A percentile compares a stretch with the other conserved stretches of the same genome.
These are phyloP conservation scores for Colletotrichum cuscutae DNA, from an alignment of 2,329 filamentous ascomycete species.

Conservation along the genomic window DNA sequence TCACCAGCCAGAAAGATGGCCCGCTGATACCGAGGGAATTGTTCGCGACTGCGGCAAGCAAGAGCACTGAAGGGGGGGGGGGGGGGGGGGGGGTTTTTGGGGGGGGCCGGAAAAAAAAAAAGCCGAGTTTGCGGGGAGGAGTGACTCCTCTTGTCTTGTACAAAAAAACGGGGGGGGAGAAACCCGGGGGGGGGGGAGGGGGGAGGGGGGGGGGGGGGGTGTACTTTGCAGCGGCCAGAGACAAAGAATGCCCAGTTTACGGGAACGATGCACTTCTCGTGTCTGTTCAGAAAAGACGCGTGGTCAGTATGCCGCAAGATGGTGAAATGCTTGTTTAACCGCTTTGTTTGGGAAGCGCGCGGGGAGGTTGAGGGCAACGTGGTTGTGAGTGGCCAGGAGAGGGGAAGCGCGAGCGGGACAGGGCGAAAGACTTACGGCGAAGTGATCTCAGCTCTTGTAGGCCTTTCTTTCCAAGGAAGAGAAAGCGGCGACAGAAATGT, in stretches of 20 bases:
- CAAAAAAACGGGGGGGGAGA: no score
- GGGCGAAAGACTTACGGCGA: conserved; percentile 30
- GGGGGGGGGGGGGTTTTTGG: background rate
- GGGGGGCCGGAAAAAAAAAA: no score
- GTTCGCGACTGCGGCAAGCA: conserved; percentile 30
- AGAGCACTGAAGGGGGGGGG: background rate
- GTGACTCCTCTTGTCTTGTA: no score
- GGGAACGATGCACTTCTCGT: conserved; percentile 39
- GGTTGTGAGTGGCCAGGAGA: conserved; percentile 20
- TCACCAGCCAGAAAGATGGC: conserved; percentile 55
- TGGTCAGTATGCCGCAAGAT: conserved; percentile 20
- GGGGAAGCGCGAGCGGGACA: conserved; percentile 13
- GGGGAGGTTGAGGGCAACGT: background rate
- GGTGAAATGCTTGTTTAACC: background rate
- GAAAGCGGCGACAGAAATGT: conserved; percentile 14
- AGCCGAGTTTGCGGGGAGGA: no score
- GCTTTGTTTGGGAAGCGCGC: background rate
- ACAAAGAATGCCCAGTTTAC: conserved; percentile 33
- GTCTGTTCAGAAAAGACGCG: background rate
- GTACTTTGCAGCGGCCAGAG: conserved; percentile 26
- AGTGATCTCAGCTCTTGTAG: conserved; percentile 37
- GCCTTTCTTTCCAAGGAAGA: conserved; percentile 28
- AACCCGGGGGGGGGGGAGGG: background rate
- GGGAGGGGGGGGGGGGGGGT: background rate
- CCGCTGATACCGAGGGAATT: conserved; percentile 44